phyloP scores from a whole-genome alignment of 202 grass and related monocot genomes.

The Carex sylvatica region DNA sequence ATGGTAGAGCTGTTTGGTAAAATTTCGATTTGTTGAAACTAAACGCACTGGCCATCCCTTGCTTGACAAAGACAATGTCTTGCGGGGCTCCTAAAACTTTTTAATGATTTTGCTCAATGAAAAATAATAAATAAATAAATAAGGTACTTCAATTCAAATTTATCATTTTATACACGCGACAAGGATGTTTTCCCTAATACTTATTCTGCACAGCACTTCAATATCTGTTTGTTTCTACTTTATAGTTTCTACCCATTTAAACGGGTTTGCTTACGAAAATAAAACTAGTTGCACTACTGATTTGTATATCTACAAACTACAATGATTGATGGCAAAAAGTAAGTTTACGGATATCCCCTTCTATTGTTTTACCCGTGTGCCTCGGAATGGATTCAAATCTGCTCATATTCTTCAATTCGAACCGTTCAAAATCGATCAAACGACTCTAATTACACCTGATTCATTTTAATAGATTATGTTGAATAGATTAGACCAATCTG shows the following conservation, averaged over 20 bases:
- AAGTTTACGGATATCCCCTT: too few species aligned
- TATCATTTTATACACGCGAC: neutral
- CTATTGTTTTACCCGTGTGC: too few species aligned
- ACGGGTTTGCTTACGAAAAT: neutral
- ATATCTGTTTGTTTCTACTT: neutral
- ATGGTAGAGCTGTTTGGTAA: neutral
- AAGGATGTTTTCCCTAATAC: conserved; percentile 1
- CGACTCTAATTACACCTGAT: too few species aligned
- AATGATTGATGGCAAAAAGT: too few species aligned
- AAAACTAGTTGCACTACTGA: neutral
- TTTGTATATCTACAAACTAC: neutral
- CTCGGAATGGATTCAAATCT: too few species aligned
- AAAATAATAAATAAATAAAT: neutral
- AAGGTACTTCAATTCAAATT: neutral
- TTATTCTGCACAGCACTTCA: neutral
- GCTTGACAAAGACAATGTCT: neutral
- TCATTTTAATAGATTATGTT: too few species aligned
- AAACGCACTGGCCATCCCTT: neutral
- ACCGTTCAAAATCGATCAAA: too few species aligned
- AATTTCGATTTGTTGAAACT: neutral
- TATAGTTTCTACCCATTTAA: neutral
- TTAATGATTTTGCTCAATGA: neutral
- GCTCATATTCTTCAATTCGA: too few species aligned
- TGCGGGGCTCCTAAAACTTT: neutral
- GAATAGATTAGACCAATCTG: too few species aligned